Base-by-base conservation (phyloP, 805 yeast genomes). In the Danielia oregonensis region DNA sequence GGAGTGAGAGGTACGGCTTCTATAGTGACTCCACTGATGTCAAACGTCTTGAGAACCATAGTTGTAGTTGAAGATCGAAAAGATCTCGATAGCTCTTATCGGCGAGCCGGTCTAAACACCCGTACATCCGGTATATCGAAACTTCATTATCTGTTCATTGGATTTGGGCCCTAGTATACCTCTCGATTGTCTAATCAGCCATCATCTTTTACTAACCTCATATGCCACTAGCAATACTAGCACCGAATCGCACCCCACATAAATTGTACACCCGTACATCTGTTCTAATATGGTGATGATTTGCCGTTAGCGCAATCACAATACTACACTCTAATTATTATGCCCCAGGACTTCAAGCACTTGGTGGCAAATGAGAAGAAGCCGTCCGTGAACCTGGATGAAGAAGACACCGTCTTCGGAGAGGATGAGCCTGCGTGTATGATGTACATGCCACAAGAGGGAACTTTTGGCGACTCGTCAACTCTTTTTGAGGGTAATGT, bases 1-100 rank as follows among this genome's bases (percentile, higher is more conserved):
- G 88, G 88, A 0, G 91, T 79, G 30, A 87, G 55, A 2, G 75
- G 76, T 29, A 65, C 64, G 0, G 88, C 86, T n/a, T 40, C 48
- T 0, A 73, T 58, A 3, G 22, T 5, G n/a, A 50, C 42, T 2
- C 51, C 46, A 1, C 44, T 35, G 4, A 59, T 41, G 18, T 59
- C 48, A 46, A 56, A 66, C 2, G 73, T 65, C 44, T 68, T 54
- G 10, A 76, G 55, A 4, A 60, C 67, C 77, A 72, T 71, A 13
- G 30, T 14, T 28, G 2, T 7, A 17, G 13, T 11, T n/a, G 17
- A 24, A 12, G 30, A 17, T 17, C n/a, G n/a, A n/a, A 17, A 16
- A 11, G 15, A 4, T 6, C 11, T 6, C 2, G 3, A 15, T 14
- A 7, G 5, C 17, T 29, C 32, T 29, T 29, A 29, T 29, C 32